Base-by-base conservation (phyloP, 1,284 basidiomycete genomes). In the Leccinum fallax region DNA sequence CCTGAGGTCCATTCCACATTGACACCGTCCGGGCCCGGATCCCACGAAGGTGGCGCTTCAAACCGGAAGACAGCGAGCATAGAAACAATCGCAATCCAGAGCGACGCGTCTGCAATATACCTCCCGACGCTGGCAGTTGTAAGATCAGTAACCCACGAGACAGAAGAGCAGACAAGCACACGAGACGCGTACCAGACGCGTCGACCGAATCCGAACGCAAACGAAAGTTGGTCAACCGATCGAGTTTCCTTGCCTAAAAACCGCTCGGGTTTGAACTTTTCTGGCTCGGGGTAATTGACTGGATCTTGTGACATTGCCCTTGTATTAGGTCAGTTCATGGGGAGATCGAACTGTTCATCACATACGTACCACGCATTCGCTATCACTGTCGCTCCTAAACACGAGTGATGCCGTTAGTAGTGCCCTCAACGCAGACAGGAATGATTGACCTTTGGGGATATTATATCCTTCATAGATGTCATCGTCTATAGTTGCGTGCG, bases 301-400 rank as follows among this genome's bases (percentile, higher is more conserved):
- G 77, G 67, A 64, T 84, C 77, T 57, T 79, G 77, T 63, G 80
- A 72, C 36, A 84, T 78, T 15, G 77, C 78, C 81, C 81, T 81
- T 46, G 53, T 8, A 8, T 30, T 1, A n/a, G n/a, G n/a, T 53
- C 49, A 46, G 19, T 30, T 4, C 6, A n/a, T 48, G 15, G n/a
- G 57, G 13, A 10, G 16, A 38, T 34, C 16, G 2, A 28, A 48
- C 16, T 54, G 21, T 40, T 36, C 15, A 32, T 30, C 32, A 4
- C 28, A 6, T 21, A 53, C 53, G 3, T 51, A 72, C 70, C 71
- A 69, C 13, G 58, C 46, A 43, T 72, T 75, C 13, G 38, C 58
- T 19, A 70, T 9, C 36, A 71, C 59, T 2, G 66, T 72, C 24
- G 61, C 70, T 5, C 73, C 71, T 70, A 26, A 30, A 40, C 10